These are phyloP conservation scores for Sicyos baderoa DNA, from an alignment of 306 rosid genomes.

Conservation along the genomic window DNA sequence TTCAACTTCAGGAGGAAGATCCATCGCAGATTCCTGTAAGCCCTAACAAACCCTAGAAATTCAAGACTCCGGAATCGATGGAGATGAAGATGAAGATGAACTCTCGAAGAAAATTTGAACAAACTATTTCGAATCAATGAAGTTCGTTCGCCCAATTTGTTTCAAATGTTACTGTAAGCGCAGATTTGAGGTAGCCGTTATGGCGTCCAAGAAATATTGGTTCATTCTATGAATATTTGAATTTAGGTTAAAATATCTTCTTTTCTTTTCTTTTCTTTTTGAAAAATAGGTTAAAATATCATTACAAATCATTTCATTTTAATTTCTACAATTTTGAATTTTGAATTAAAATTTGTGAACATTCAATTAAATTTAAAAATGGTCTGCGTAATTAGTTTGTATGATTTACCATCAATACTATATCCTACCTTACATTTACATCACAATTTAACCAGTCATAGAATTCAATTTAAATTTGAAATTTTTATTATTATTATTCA, in stretches of 20 bases:
- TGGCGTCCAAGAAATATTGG: not conserved
- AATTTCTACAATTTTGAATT: too few relatives aligned
- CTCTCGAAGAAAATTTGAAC: not conserved
- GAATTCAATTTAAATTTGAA: too few relatives aligned
- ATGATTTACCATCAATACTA: too few relatives aligned
- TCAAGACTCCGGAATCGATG: not conserved
- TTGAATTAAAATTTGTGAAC: too few relatives aligned
- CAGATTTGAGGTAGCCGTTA: constrained; percentile 45
- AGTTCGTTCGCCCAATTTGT: constrained; percentile 2
- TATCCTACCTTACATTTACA: too few relatives aligned
- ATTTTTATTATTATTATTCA: too few relatives aligned
- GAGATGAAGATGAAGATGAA: not conserved
- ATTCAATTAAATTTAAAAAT: too few relatives aligned
- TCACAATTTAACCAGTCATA: too few relatives aligned
- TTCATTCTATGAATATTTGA: not conserved
- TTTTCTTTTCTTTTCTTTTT: too few relatives aligned
- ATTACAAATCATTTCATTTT: too few relatives aligned
- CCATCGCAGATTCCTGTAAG: constrained; percentile 34
- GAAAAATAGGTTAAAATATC: not conserved
- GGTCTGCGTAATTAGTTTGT: too few relatives aligned
- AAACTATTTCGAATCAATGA: not conserved
- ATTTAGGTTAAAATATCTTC: not conserved
- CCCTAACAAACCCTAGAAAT: constrained; percentile 13
- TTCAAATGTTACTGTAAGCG: not conserved
- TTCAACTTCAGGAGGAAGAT: constrained; percentile 43